A percentile compares a stretch with the other conserved stretches of the same genome.
phyloP scores from a whole-genome alignment of 345 rosid species.

The Gossypium raimondii region DNA sequence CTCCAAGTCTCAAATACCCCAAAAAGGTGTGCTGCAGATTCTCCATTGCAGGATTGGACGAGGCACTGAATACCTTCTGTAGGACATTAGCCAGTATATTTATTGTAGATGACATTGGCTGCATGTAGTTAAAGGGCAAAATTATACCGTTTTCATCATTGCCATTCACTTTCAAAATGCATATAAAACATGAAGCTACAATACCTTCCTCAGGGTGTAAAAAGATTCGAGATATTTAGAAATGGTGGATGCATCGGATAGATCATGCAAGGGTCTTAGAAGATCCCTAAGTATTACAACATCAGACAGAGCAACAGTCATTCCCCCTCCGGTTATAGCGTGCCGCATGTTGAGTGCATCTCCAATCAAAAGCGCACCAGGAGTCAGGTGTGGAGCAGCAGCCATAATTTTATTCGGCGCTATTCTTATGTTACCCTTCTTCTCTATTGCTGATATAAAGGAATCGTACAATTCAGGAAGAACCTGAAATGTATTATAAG shows the following conservation, averaged over 20 bases:
- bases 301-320: constrained; percentile 8
- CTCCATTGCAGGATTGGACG: constrained; percentile 23
- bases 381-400: constrained; percentile 31
- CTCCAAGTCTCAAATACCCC: constrained; percentile 37
- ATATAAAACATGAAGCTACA: background rate
- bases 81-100: constrained; percentile 37
- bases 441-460: constrained; percentile 39
- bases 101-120: constrained; percentile 41
- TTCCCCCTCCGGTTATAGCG: constrained; percentile 10
- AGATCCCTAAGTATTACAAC: constrained; percentile 7
- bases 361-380: background rate
- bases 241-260: background rate
- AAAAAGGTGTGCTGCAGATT: constrained; percentile 39
- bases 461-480: constrained; percentile 36
- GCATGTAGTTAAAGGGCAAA: background rate
- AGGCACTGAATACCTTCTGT: constrained; percentile 27
- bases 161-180: background rate
- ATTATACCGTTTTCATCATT: background rate
- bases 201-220: constrained; percentile 13
- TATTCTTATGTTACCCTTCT: constrained; percentile 45
- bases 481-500: constrained; percentile 26
- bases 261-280: background rate
- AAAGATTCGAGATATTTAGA: constrained; percentile 2
- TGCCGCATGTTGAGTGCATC: constrained; percentile 11
- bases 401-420: constrained; percentile 57